Conservation (phyloP, 257 asterid species). For the Solanum megistacrolobum region DNA sequence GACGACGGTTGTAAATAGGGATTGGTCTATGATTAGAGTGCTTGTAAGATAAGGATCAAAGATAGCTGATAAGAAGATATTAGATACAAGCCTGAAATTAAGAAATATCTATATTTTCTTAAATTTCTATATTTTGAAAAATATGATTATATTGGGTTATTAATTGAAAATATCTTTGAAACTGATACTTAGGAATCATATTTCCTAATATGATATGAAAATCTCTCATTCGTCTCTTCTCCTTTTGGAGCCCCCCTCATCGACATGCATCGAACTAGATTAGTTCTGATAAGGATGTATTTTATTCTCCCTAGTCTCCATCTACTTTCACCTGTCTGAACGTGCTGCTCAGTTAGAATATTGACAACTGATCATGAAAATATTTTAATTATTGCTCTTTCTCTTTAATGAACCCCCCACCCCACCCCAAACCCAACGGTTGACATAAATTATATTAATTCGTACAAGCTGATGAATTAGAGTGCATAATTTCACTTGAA, state of each 20-base stretch:
- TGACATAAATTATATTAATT: background rate
- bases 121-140: background rate
- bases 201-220: background rate
- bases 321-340: background rate
- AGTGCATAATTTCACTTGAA: background rate
- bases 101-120: background rate
- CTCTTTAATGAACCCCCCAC: background rate
- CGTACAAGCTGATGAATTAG: too few relatives aligned
- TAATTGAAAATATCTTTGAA: background rate
- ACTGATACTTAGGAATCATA: background rate
- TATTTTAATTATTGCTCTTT: background rate
- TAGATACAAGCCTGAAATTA: background rate
- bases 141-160: background rate
- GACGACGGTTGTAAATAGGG: too few relatives aligned
- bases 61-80: background rate
- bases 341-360: background rate
- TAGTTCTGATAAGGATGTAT: too few relatives aligned
- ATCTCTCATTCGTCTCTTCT: background rate
- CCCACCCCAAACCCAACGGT: background rate
- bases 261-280: background rate
- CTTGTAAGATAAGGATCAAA: background rate
- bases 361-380: background rate
- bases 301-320: too few relatives aligned
- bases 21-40: background rate
- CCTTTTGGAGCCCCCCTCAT: background rate